These are phyloP conservation scores for Eutrema japonicum DNA, from an alignment of 345 rosid species.

Conservation along the genomic window DNA sequence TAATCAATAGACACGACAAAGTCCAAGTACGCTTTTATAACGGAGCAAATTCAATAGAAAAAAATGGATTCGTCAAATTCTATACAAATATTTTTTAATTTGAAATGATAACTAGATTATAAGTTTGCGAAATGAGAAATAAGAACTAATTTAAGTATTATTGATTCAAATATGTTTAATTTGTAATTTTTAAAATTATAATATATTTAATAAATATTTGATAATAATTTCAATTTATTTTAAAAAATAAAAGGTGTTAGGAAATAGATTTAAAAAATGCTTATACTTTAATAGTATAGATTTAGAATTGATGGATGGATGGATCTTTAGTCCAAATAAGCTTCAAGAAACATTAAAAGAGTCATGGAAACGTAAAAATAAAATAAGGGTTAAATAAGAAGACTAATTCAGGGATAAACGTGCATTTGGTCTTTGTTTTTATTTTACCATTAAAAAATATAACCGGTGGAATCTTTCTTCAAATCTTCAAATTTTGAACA, in stretches of 20 bases:
- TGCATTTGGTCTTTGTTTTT: conserved; percentile 37
- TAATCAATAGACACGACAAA: conserved; percentile 7
- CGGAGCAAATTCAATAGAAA: conserved; percentile 15
- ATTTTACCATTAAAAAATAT: conserved; percentile 13
- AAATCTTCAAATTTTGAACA: conserved; percentile 34
- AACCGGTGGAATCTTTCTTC: conserved; percentile 37
- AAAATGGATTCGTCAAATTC: not conserved
- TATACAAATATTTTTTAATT: not conserved
- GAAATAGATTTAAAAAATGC: too few species aligned
- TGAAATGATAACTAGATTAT: not conserved
- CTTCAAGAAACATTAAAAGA: conserved; percentile 6
- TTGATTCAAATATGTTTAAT: too few species aligned
- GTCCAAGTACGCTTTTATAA: conserved; percentile 12
- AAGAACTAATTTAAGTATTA: too few species aligned
- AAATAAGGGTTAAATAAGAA: not conserved
- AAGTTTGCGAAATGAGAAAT: too few species aligned
- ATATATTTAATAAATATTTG: too few species aligned
- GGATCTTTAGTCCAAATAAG: conserved; percentile 26
- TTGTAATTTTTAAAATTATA: too few species aligned
- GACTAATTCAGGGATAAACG: conserved; percentile 25
- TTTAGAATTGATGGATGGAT: conserved; percentile 13
- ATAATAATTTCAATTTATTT: too few species aligned
- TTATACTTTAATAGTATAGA: too few species aligned
- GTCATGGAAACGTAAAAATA: conserved; percentile 21
- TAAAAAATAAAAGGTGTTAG: too few species aligned